Conservation (phyloP, 139 green algal genomes). For the Auxenochlorella pyrenoidosa region DNA sequence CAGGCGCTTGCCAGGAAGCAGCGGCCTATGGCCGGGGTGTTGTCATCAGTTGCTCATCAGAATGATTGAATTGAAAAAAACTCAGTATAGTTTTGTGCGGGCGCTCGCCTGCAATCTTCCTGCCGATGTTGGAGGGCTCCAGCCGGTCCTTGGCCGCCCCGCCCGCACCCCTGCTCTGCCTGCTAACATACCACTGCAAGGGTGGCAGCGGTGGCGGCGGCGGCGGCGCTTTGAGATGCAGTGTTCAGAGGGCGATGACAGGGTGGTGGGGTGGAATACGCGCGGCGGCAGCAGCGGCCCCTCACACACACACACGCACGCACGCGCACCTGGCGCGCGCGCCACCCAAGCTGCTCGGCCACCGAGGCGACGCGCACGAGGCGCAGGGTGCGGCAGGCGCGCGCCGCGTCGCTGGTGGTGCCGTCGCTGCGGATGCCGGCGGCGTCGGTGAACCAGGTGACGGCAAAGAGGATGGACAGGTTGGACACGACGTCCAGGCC, state of each 20-base stretch:
- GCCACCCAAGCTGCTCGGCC: neutral
- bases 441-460: conserved; percentile 33
- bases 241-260: too few relatives aligned
- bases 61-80: too few relatives aligned
- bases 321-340: neutral
- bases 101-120: conserved; percentile 5
- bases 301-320: too few relatives aligned
- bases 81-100: too few relatives aligned
- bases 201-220: neutral
- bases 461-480: conserved; percentile 18
- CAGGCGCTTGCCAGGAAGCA: neutral
- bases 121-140: conserved; percentile 20
- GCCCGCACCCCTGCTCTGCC: neutral
- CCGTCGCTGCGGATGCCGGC: neutral
- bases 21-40: too few relatives aligned
- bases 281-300: too few relatives aligned
- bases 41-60: too few relatives aligned
- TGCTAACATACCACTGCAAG: neutral
- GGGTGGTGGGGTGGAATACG: too few relatives aligned
- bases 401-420: conserved; percentile 8
- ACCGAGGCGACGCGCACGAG: conserved; percentile 15
- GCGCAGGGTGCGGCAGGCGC: conserved; percentile 3
- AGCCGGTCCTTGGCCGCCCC: neutral
- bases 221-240: too few relatives aligned
- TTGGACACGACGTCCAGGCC: conserved; percentile 11